Evolutionary conservation across 176 grass and related monocot genomes (phyloP), one percentile per base, ranked within the genome.

Genomic region (Phoenix roebelenii): DNA sequence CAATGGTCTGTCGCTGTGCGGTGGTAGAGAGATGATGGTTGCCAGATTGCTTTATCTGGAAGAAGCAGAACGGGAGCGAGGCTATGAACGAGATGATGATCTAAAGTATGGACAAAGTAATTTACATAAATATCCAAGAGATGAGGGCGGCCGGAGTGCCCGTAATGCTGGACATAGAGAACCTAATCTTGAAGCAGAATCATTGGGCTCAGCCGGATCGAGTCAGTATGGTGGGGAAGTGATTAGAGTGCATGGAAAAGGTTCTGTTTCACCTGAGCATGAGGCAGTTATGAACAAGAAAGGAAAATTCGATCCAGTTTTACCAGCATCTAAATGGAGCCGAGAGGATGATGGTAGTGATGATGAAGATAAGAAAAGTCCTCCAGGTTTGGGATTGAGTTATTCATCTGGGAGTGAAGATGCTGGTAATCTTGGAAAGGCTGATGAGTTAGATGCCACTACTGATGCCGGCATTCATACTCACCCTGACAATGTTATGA

Each of bases 11-110:
- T 98, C 94, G 57, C 60, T 98, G 4, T 82, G 60, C 32, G 88
- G 94, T 48, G 88, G 94, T 71, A 86, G 78, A 93, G 88, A 98
- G 64, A 93, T 86, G 79, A 98, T 98, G 82, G 94, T 98, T 67
- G 85, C 94, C 48, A 84, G 88, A 63, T 66, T 98, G 71, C 94
- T 98, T 72, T 85, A 72, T 53, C 77, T 98, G 58, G 94, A 98
- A 69, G 94, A 98, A 75, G 84, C 84, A 64, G 93, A 92, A 68
- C 79, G 78, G 54, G 84, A 91, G 60, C 68, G 76, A 30, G 69
- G 71, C 24, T 85, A 85, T 57, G 75, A 88, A 23, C 86, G 80
- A 63, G 68, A 79, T 65, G 76, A 69, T 17, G 83, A 83, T 49
- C 72, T 77, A 54, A 87, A 90, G 71, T 85, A 80, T 75, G 80